These are phyloP conservation scores for Termitomyces sp. DNA, from an alignment of 768 basidiomycete species.

Conservation along the genomic window DNA sequence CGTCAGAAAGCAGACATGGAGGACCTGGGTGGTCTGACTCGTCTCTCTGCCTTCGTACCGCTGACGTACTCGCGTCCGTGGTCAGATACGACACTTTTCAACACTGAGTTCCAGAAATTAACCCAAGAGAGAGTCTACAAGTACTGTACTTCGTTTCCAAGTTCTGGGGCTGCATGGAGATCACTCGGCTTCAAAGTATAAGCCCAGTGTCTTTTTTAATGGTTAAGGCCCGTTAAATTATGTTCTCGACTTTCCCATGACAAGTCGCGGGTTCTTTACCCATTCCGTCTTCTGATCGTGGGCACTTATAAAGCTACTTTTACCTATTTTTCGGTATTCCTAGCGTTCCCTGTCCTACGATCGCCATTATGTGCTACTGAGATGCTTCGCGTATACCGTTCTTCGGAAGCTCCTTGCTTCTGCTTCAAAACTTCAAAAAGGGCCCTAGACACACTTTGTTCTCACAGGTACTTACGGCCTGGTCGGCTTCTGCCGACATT, in stretches of 20 bases:
- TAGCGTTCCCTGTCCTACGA: no score
- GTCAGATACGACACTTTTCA: constrained; percentile 12
- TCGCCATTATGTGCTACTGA: not conserved
- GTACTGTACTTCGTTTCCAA: constrained; percentile 6
- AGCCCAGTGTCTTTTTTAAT: not conserved
- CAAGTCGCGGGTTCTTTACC: no score
- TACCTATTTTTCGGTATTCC: not conserved
- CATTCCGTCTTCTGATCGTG: no score
- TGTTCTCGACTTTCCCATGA: no score
- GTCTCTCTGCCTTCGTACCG: constrained; percentile 1
- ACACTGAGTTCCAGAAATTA: constrained; percentile 1
- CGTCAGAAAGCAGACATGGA: constrained; percentile 13
- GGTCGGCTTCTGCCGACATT: not conserved
- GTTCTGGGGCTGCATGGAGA: constrained; percentile 2
- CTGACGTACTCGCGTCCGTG: constrained; percentile 10
- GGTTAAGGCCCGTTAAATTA: not conserved
- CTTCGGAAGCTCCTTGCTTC: not conserved
- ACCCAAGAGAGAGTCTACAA: constrained; percentile 7
- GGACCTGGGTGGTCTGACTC: constrained; percentile 8
- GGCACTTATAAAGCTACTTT: not conserved
- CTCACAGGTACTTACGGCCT: no score
- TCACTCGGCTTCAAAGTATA: constrained; percentile 8
- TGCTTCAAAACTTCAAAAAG: no score
- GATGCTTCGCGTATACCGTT: not conserved
- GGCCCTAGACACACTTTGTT: no score